Conservation (phyloP, 768 basidiomycete genomes). For the Ramaria rubella region DNA sequence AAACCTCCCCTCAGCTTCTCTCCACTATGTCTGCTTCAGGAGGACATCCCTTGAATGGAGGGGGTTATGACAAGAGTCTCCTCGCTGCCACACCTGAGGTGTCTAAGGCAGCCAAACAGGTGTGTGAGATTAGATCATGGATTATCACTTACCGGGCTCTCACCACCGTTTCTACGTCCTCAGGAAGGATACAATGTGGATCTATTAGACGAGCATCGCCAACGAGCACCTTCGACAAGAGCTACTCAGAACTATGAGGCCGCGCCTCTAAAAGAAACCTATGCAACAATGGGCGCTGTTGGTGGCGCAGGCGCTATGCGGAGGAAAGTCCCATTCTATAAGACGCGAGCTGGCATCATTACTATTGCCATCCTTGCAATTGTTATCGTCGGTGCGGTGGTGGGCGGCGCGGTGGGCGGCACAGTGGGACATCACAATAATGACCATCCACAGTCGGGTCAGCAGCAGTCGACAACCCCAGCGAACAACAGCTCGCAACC, state of each 20-base stretch:
- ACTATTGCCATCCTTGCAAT: slow-evolving; percentile 31
- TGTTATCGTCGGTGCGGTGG: slow-evolving; percentile 42
- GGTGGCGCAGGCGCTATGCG: neutral
- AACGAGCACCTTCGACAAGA: neutral
- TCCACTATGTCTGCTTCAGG: slow-evolving; percentile 3
- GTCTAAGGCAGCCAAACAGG: slow-evolving; percentile 10
- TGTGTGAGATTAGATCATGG: neutral
- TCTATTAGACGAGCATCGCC: slow-evolving; percentile 5
- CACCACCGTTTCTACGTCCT: neutral
- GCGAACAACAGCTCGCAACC: neutral
- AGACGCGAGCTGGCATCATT: slow-evolving; percentile 39
- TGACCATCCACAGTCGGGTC: neutral
- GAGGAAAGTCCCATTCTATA: slow-evolving; percentile 39
- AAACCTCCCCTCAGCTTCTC: neutral
- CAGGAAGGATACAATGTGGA: slow-evolving; percentile 15
- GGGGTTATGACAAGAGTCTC: slow-evolving; percentile 7
- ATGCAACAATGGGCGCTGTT: neutral
- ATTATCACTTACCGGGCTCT: neutral
- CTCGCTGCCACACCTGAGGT: slow-evolving; percentile 7
- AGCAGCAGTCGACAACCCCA: neutral
- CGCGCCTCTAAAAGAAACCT: neutral
- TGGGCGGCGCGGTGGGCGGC: slow-evolving; percentile 57
- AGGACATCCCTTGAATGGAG: neutral
- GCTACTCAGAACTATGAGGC: neutral
- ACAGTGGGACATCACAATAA: slow-evolving; percentile 28